Conservation (phyloP, 441 rosid species). For the Flueggea neowawraea region DNA sequence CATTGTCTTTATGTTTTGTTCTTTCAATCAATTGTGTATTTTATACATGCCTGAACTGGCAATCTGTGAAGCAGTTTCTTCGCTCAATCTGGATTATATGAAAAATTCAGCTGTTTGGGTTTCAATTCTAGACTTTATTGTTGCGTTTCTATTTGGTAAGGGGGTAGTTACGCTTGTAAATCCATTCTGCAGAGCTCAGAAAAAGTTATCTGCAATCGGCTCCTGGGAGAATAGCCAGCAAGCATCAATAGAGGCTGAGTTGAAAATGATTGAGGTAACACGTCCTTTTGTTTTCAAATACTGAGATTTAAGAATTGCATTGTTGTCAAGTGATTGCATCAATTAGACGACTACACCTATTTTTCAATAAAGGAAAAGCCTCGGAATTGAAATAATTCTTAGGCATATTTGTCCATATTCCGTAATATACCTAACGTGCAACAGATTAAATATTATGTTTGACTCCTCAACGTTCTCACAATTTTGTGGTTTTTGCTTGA, state of each 20-base stretch:
- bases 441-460: too few species aligned
- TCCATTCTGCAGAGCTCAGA: constrained; percentile 65
- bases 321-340: neutral
- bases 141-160: neutral
- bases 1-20: neutral
- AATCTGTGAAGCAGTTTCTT: too few species aligned
- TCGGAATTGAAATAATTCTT: too few species aligned
- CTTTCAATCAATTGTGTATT: neutral
- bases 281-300: neutral
- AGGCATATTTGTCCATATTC: too few species aligned
- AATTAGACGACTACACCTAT: too few species aligned
- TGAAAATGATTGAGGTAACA: constrained; percentile 67
- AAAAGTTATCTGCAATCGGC: constrained; percentile 57
- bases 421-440: too few species aligned
- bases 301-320: neutral
- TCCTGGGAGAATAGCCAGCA: constrained; percentile 90
- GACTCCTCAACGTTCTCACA: too few species aligned
- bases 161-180: neutral
- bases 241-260: constrained; percentile 75
- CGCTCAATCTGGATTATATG: too few species aligned
- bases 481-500: too few species aligned
- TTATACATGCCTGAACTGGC: neutral
- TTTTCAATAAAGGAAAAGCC: neutral
- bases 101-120: too few species aligned
- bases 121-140: too few species aligned